Evolutionary conservation across 2,329 filamentous ascomycete species (phyloP).

Genomic region (Aspergillus sp.): DNA sequence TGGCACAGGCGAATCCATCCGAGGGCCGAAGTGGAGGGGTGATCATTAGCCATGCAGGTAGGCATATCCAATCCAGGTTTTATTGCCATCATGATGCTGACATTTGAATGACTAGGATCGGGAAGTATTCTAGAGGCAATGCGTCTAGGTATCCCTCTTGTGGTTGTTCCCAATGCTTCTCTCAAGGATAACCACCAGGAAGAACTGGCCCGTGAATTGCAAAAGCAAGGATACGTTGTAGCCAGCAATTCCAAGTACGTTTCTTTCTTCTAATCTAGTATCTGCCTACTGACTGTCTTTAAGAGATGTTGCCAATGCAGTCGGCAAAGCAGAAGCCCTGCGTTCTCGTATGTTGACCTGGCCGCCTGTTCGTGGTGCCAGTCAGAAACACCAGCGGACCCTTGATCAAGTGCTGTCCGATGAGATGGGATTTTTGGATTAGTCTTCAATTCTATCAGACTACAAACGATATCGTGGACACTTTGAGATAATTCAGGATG

Average conservation of each 20-base stretch:
- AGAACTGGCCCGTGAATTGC: conserved; percentile 75
- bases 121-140: conserved; percentile 84
- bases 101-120: conserved; percentile 56
- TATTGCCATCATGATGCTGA: conserved; percentile 3
- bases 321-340: conserved; percentile 46
- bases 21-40: conserved; percentile 54
- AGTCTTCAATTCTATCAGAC: conserved; percentile 2
- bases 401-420: conserved; percentile 52
- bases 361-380: conserved; percentile 47
- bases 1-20: conserved; percentile 43
- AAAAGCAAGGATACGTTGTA: conserved; percentile 70
- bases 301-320: conserved; percentile 45
- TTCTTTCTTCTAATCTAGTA: not conserved
- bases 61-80: conserved; percentile 15
- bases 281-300: conserved; percentile 6
- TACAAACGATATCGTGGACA: too few species aligned
- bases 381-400: conserved; percentile 37
- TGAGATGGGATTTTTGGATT: conserved; percentile 55
- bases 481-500: too few species aligned
- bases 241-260: conserved; percentile 62
- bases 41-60: conserved; percentile 87
- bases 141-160: conserved; percentile 66
- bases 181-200: conserved; percentile 88
- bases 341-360: conserved; percentile 40
- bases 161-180: conserved; percentile 80